Evolutionary conservation across 495 filamentous ascomycete species (phyloP), one percentile per base, ranked within the genome.

Genomic region (Penicillium waksmanii): DNA sequence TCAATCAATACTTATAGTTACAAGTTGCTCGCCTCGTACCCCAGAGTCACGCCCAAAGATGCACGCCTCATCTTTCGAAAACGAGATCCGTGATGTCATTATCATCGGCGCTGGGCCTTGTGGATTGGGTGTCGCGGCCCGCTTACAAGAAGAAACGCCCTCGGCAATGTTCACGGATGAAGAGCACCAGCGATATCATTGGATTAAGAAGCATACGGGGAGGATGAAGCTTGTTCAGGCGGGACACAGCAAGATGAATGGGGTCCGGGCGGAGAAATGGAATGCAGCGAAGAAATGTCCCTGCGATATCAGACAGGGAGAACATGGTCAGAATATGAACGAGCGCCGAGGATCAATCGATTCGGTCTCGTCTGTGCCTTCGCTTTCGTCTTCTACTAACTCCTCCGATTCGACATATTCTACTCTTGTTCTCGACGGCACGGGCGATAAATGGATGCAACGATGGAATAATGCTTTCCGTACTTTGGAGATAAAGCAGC

Each of bases 101-200:
- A 85, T 88, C 62, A 73, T 89, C 51, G 86, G 86, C 36, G 85
- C 82, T 21, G 85, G 86, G 9, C 84, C 86, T 6, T 86, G 84
- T 57, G 85, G 85, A 18, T 81, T 88, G 13, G 84, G 81, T 31
- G 80, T 84, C 33, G 85, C 85, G 8, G 81, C 85, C 3, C 79
- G 85, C 5, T 72, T 89, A 1, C 77, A 74, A 43, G 85, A 88
- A 73, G 74, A 75, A 53, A 87, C 85, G 2, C 85, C 85, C 8
- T 86, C 83, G 0, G 83, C 85, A 12, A 78, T 87, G 38, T 88
- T 88, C 73, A 87, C 85, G 3, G 86, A 87, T 67, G 82, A 84
- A 56, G 85, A 87, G 61, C 85, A 89, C 62, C 79, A 82, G 51
- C 79, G 85, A 10, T 88, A 85, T 65, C 83, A 86, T 65, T 87